Conservation (phyloP, 768 basidiomycete species). For the Termitomyces sp. region DNA sequence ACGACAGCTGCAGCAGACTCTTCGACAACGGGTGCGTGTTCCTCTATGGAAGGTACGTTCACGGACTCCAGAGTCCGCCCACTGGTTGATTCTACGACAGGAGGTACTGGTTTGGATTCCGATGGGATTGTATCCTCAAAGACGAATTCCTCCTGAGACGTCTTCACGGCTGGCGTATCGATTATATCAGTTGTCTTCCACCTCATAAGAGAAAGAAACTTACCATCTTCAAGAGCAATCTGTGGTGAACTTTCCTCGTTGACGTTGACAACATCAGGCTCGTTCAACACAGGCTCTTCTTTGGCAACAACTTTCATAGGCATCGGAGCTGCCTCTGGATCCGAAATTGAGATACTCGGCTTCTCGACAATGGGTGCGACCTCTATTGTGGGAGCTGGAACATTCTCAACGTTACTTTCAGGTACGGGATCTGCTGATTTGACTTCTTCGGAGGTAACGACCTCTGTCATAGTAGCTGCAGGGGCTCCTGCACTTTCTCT, state of each 20-base stretch:
- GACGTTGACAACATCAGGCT: neutral
- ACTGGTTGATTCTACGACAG: neutral
- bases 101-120: neutral
- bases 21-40: neutral
- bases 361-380: neutral
- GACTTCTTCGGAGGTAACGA: neutral
- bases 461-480: neutral
- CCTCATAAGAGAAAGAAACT: neutral
- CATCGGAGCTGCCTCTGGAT: neutral
- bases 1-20: neutral
- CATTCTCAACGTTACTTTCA: neutral
- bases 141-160: neutral
- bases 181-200: neutral
- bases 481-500: neutral
- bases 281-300: neutral
- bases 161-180: neutral
- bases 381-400: neutral
- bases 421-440: neutral
- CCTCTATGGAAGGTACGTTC: slow-evolving; percentile 7
- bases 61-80: neutral
- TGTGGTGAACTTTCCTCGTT: neutral
- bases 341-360: neutral
- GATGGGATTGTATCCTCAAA: neutral
- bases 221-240: neutral
- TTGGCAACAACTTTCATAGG: neutral